Base-by-base conservation (phyloP, 2,329 filamentous ascomycete species). In the Dactylella cylindrospora region DNA sequence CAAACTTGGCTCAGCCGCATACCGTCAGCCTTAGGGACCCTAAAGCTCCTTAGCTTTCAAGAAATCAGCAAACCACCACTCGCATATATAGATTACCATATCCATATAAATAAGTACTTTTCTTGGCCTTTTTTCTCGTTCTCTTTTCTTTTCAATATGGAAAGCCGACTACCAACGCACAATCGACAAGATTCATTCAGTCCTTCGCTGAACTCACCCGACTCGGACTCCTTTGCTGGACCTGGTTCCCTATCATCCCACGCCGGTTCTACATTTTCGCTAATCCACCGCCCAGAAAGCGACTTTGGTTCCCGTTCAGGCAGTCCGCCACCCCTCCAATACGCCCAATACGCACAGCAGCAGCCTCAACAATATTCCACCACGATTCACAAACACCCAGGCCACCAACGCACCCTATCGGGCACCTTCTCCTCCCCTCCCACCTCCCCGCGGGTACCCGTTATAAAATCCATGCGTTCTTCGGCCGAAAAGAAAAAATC, bases 281-380 rank as follows among this genome's bases (percentile, higher is more conserved):
- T 62, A 41, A 62, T 62, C 38, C 57, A 62, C 57, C 57, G 54
- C 13, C 57, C 57, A 39, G 57, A 62, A 2, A 54, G 49, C 49
- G 57, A 62, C 35, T 28, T 61, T 28, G 55, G 55, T 41, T 62
- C 57, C 23, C 49, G 45, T 23, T 43, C 47, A 36, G 57, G 57
- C 9, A 54, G 49, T 32, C 57, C 50, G 12, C 13, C 55, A 15
- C 57, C 49, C 43, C 22, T 25, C 29, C 36, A 62, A 49, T 29
- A 22, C 17, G 25, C 41, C 5, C 36, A 22, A 28, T n/a, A n/a
- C n/a, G n/a, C n/a, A n/a, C n/a, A n/a, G n/a, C n/a, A n/a, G n/a
- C n/a, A n/a, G n/a, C n/a, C n/a, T n/a, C n/a, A n/a, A n/a, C n/a
- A n/a, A n/a, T n/a, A n/a, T n/a, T n/a, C n/a, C n/a, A 41, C 31